Conservation (phyloP, 2,329 filamentous ascomycete genomes). For the Dactylonectria macrodidyma region DNA sequence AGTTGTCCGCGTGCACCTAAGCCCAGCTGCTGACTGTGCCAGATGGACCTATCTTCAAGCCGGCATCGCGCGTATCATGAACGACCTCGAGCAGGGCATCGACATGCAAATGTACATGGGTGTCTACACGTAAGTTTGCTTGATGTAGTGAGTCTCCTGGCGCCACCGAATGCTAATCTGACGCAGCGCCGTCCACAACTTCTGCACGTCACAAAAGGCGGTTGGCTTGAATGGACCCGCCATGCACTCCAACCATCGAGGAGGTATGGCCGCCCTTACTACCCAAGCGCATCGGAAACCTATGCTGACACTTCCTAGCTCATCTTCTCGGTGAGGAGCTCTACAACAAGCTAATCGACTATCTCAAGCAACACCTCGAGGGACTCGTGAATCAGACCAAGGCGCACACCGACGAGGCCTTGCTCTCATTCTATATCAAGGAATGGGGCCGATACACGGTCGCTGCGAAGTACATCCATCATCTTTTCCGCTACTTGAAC, state of each 20-base stretch:
- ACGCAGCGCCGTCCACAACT: slow-evolving; percentile 91
- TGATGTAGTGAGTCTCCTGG: neutral
- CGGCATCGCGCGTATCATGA: slow-evolving; percentile 95
- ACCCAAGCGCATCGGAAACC: neutral
- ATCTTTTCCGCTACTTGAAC: slow-evolving; percentile 96
- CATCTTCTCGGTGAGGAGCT: slow-evolving; percentile 96
- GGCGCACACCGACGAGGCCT: slow-evolving; percentile 88
- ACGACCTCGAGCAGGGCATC: slow-evolving; percentile 90
- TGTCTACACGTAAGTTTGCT: slow-evolving; percentile 83
- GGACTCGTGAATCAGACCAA: slow-evolving; percentile 80
- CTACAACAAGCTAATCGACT: slow-evolving; percentile 91
- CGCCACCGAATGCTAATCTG: slow-evolving; percentile 53
- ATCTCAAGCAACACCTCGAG: slow-evolving; percentile 84
- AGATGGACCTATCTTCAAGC: slow-evolving; percentile 93
- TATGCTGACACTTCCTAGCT: slow-evolving; percentile 65
- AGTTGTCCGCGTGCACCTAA: slow-evolving; percentile 34
- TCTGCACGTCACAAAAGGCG: slow-evolving; percentile 98
- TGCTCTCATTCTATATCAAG: slow-evolving; percentile 93
- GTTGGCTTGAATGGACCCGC: slow-evolving; percentile 70
- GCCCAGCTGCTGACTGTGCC: slow-evolving; percentile 43
- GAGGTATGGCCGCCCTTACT: slow-evolving; percentile 66
- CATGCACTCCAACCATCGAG: slow-evolving; percentile 62
- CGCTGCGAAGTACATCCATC: slow-evolving; percentile 97
- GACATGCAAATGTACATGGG: slow-evolving; percentile 99
- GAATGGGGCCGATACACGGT: slow-evolving; percentile 98